Evolutionary conservation across 257 asterid species (phyloP).

Genomic region (Nicotiana knightiana): DNA sequence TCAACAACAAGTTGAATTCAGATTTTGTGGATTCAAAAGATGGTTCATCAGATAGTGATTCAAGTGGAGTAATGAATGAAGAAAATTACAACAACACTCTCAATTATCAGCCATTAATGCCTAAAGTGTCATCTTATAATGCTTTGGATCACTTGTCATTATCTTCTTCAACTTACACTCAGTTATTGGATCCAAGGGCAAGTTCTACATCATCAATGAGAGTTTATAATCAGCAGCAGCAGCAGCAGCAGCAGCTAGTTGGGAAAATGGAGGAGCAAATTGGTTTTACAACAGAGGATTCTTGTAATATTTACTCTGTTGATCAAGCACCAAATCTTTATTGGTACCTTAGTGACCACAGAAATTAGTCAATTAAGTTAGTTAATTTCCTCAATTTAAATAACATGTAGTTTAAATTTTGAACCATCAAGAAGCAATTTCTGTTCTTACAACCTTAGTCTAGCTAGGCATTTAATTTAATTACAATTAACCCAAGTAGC

Average conservation of each 20-base stretch:
- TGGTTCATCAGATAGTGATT: constrained; percentile 39
- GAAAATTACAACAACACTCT: constrained; percentile 13
- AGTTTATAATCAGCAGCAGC: neutral
- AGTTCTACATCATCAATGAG: constrained; percentile 6
- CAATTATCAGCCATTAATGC: constrained; percentile 9
- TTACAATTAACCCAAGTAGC: too few species aligned
- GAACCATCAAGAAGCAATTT: constrained; percentile 3
- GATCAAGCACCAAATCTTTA: constrained; percentile 31
- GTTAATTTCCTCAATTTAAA: neutral
- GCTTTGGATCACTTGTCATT: constrained; percentile 16
- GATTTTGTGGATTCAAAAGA: constrained; percentile 24
- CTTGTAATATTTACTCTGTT: constrained; percentile 25
- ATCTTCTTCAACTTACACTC: constrained; percentile 19
- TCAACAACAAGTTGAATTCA: neutral
- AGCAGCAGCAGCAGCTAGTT: constrained; percentile 11
- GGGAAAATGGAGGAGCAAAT: constrained; percentile 22
- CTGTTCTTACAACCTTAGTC: neutral
- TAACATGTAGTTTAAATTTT: constrained; percentile 6
- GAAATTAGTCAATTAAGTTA: constrained; percentile 9
- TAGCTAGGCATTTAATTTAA: constrained; percentile 1
- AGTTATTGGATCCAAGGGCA: constrained; percentile 19
- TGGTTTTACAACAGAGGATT: constrained; percentile 18
- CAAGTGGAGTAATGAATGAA: constrained; percentile 30
- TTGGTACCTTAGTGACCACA: constrained; percentile 26
- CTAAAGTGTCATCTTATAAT: constrained; percentile 5